Percentiles rank a stretch among this genome's conserved stretches.
phyloP scores from a whole-genome alignment of 148 eudicot species.

The Nepenthes gracilis region DNA sequence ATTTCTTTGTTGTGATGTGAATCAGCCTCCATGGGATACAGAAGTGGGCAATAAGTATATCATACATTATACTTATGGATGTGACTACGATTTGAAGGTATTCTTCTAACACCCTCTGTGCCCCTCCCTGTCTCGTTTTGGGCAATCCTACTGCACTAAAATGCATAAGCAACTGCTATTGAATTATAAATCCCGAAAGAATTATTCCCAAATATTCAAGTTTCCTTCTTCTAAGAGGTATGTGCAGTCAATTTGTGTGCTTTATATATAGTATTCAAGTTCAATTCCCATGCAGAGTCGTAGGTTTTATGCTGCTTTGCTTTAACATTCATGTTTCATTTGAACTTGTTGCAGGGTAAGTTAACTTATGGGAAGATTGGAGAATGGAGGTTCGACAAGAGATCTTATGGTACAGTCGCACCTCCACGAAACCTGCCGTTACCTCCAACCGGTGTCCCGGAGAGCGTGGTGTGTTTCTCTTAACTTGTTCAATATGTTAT shows the following conservation, averaged over 20 bases:
- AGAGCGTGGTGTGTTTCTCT: constrained; percentile 75
- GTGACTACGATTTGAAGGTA: constrained; percentile 97
- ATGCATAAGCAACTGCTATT: no score
- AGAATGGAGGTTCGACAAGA: constrained; percentile 98
- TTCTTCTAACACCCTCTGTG: not conserved
- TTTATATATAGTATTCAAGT: no score
- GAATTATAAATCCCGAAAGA: no score
- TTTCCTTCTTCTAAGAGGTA: no score
- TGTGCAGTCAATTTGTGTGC: no score
- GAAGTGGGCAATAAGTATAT: constrained; percentile 65
- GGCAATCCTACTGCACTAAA: not conserved
- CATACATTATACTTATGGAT: constrained; percentile 95
- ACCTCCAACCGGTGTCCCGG: constrained; percentile 97
- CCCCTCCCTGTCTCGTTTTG: not conserved
- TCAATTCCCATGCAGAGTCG: no score
- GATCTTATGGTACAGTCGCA: constrained; percentile 52
- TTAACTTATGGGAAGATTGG: constrained; percentile 92
- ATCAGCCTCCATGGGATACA: constrained; percentile 98
- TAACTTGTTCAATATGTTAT: not conserved
- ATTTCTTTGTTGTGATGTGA: constrained; percentile 8
- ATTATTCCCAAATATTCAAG: no score
- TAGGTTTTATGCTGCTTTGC: not conserved
- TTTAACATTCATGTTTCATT: not conserved
- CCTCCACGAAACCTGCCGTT: constrained; percentile 84
- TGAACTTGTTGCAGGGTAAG: constrained; percentile 42